A percentile compares a stretch with the other conserved stretches of the same genome.
Conservation (phyloP, 1,284 basidiomycete genomes). For the Tilletiaria anomala region DNA sequence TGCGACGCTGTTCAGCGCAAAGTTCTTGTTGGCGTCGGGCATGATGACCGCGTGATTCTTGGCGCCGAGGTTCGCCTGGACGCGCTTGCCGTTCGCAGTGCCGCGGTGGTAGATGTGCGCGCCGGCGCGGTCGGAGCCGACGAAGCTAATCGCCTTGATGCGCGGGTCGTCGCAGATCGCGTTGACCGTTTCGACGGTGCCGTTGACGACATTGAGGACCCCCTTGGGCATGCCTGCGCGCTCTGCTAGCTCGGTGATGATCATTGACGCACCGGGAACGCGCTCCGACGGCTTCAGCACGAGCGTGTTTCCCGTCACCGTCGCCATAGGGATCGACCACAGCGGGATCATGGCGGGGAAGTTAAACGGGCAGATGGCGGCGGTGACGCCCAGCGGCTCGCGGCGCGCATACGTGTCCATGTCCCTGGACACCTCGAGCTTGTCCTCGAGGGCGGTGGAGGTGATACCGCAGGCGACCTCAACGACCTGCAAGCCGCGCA, state of each 20-base stretch:
- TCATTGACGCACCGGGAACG: conserved; percentile 91
- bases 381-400: conserved; percentile 48
- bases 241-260: conserved; percentile 84
- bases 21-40: conserved; percentile 92
- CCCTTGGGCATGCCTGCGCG: conserved; percentile 51
- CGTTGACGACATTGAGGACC: conserved; percentile 54
- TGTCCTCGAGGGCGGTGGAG: conserved; percentile 69
- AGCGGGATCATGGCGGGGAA: conserved; percentile 76
- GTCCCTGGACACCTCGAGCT: conserved; percentile 80
- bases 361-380: conserved; percentile 31
- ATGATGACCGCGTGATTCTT: conserved; percentile 68
- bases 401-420: conserved; percentile 87
- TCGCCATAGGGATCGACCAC: conserved; percentile 44
- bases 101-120: conserved; percentile 73
- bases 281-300: conserved; percentile 91
- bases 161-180: conserved; percentile 79
- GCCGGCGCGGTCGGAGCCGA: conserved; percentile 87
- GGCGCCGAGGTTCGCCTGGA: conserved; percentile 87
- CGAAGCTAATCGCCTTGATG: conserved; percentile 90
- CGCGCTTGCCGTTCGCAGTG: conserved; percentile 74
- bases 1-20: conserved; percentile 78
- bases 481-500: conserved; percentile 85
- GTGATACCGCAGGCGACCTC: conserved; percentile 75
- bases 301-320: conserved; percentile 83
- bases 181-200: conserved; percentile 75